phyloP scores from a whole-genome alignment of 768 basidiomycete species.

The Pulveroboletus ravenelii region DNA sequence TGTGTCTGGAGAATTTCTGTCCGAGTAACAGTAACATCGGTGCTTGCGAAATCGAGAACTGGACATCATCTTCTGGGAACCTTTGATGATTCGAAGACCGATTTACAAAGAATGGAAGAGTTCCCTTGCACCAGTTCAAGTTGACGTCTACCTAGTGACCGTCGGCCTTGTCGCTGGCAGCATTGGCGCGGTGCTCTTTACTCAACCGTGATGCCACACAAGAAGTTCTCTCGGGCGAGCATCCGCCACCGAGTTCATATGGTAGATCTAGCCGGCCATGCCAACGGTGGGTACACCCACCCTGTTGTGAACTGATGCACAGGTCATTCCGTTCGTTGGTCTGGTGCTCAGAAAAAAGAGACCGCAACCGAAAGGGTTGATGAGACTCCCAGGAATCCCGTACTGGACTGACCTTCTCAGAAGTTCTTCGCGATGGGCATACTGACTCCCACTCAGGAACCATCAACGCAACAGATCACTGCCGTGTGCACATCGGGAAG shows the following conservation, averaged over 20 bases:
- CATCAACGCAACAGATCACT: slow-evolving; percentile 17
- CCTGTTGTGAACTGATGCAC: not conserved
- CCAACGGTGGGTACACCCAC: slow-evolving; percentile 2
- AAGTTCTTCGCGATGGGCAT: slow-evolving; percentile 12
- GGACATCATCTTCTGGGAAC: slow-evolving; percentile 6
- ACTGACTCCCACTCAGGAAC: slow-evolving; percentile 18
- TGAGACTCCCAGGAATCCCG: slow-evolving; percentile 15
- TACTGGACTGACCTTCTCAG: slow-evolving; percentile 6
- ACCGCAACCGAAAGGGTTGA: slow-evolving; percentile 3
- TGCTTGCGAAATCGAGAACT: slow-evolving; percentile 6
- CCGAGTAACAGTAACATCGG: slow-evolving; percentile 7
- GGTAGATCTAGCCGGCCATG: not conserved
- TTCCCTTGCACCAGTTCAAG: not conserved
- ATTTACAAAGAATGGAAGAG: slow-evolving; percentile 22
- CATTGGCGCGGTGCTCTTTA: not conserved
- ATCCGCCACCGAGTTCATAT: slow-evolving; percentile 20
- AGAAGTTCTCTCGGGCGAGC: slow-evolving; percentile 6
- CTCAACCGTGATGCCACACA: not conserved
- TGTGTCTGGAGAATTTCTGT: slow-evolving; percentile 4
- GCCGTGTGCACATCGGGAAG: not conserved
- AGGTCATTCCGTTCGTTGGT: too few relatives aligned
- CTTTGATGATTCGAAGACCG: slow-evolving; percentile 14
- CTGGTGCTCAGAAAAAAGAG: too few relatives aligned
- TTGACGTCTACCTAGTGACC: slow-evolving; percentile 7
- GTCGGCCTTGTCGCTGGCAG: not conserved